Evolutionary conservation across 2,329 filamentous ascomycete genomes (phyloP).

Genomic region (Aspergillus sp.): DNA sequence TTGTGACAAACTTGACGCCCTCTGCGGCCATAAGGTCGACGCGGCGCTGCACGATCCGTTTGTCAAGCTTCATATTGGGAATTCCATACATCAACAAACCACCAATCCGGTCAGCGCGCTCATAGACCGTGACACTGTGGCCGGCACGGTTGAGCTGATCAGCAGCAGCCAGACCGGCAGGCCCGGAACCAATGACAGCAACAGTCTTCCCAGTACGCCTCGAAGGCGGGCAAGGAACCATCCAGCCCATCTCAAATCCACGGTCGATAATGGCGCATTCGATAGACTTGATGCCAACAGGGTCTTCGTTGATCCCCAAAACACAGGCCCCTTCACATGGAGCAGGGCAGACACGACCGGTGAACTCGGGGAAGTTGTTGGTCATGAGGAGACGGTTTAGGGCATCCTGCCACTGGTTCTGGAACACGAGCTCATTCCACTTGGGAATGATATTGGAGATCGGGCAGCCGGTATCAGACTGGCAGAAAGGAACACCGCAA

Average conservation of each 20-base stretch:
- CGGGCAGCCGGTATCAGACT: constrained; percentile 90
- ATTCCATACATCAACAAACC: constrained; percentile 97
- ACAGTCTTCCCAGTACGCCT: constrained; percentile 80
- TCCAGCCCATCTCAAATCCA: constrained; percentile 97
- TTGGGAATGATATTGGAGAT: constrained; percentile 98
- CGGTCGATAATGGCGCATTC: constrained; percentile 97
- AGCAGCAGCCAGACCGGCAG: constrained; percentile 78
- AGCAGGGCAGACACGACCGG: constrained; percentile 90
- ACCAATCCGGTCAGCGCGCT: constrained; percentile 82
- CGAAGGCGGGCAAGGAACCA: constrained; percentile 72
- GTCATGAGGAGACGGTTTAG: constrained; percentile 88
- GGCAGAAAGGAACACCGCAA: constrained; percentile 96
- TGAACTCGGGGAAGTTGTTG: constrained; percentile 98
- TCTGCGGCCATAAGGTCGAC: constrained; percentile 91
- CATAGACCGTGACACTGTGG: constrained; percentile 81
- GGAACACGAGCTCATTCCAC: constrained; percentile 76
- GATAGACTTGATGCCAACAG: constrained; percentile 96
- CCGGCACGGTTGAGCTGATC: constrained; percentile 93
- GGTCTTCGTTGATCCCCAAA: constrained; percentile 91
- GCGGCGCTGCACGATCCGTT: constrained; percentile 90
- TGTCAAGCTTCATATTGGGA: constrained; percentile 99
- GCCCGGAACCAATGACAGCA: constrained; percentile 84
- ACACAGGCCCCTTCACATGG: constrained; percentile 96
- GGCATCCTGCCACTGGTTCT: constrained; percentile 79
- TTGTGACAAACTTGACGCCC: constrained; percentile 73